Evolutionary conservation across 306 rosid genomes (phyloP), one percentile per base, ranked within the genome.

Genomic region (Lathyrus tuberosus): DNA sequence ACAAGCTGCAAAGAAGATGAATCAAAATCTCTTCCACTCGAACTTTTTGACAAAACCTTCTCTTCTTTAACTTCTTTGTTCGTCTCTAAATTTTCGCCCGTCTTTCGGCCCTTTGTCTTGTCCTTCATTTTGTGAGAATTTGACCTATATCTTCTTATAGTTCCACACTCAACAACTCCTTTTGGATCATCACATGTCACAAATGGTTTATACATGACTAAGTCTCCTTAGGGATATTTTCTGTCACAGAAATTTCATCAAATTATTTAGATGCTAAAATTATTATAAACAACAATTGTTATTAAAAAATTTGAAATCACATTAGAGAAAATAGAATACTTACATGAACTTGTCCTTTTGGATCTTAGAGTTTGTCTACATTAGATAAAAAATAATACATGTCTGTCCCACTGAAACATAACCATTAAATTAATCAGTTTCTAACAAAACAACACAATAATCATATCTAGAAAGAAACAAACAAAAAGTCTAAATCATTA

Each of bases 171-270:
- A 48, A 91, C 91, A 38, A 91, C 96, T 20, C 97, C 99, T 76
- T 83, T 88, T 78, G 96, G 97, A 82, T 94, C 92, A 61, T 88
- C 87, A 84, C 99, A 94, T 68, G 91, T 78, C 79, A 91, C 73
- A 79, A 91, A 86, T 49, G 97, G 83, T 76, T 84, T 91, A 75
- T 85, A 94, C 74, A 85, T 85, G 72, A 82, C 81, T 83, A 80
- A 83, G 81, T 86, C 92, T 86, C 89, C 63, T 75, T 78, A 69
- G 85, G 81, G 73, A 84, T 88, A 81, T 81, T 33, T 33, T 87
- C 91, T 87, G 80, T 67, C 44, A 68, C 44, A 76, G n/a, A 70
- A 83, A 81, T 61, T 60, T 74, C 80, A 77, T 82, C 84, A 83
- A 76, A 72, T 68, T 64, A 22, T 68, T 83, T 67, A 77, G 76